Percentiles rank a stretch among this genome's conserved stretches.
Evolutionary conservation across 108 stramenopile species (phyloP).

Genomic region (Pseudonitzschia pungens): DNA sequence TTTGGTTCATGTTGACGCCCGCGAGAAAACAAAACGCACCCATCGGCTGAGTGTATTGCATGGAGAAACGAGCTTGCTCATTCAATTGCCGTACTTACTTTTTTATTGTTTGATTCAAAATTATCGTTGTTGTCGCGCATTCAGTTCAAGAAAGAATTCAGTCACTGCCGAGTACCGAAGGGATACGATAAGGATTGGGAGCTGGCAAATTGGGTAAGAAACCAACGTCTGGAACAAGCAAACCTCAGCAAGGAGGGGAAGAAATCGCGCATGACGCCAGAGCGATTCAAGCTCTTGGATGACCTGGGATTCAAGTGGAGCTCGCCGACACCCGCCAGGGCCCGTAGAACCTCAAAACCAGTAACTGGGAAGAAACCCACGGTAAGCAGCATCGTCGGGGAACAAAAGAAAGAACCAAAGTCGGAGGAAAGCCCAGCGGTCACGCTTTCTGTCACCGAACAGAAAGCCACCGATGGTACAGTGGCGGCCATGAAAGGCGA

Average conservation of each 20-base stretch:
- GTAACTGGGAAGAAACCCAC: background rate
- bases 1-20: background rate
- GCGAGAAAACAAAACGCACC: background rate
- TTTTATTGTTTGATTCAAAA: too few relatives aligned
- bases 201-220: constrained; percentile 73
- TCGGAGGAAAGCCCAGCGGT: background rate
- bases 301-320: constrained; percentile 56
- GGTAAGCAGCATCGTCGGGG: background rate
- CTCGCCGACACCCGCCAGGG: constrained; percentile 12
- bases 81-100: too few relatives aligned
- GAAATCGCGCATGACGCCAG: constrained; percentile 45
- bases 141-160: constrained; percentile 37
- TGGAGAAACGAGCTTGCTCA: too few relatives aligned
- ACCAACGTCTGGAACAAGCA: constrained; percentile 59
- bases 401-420: background rate
- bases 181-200: constrained; percentile 56
- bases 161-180: constrained; percentile 71
- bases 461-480: background rate
- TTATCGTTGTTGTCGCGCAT: background rate
- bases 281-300: constrained; percentile 43
- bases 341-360: background rate
- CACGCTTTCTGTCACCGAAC: background rate
- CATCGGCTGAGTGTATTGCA: background rate
- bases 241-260: constrained; percentile 39
- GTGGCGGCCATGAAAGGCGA: background rate